These are phyloP conservation scores for Vitis amurensis DNA, from an alignment of 164 flowering plant species.

Conservation along the genomic window DNA sequence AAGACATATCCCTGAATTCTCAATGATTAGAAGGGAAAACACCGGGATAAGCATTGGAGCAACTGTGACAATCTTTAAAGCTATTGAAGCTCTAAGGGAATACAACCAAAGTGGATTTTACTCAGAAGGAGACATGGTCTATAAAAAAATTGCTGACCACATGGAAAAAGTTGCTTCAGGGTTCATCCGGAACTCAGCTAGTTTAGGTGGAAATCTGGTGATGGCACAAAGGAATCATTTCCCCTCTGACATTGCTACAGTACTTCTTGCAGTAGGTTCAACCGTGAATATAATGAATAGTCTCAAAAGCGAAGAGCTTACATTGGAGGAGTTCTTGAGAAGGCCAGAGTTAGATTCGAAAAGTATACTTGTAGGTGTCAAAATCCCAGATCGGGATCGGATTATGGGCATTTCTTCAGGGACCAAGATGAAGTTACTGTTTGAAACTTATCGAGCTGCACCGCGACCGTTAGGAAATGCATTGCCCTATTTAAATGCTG, in stretches of 20 bases:
- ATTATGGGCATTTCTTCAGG: constrained; percentile 11
- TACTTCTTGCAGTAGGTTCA: constrained; percentile 72
- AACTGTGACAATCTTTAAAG: constrained; percentile 68
- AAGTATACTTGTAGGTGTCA: constrained; percentile 54
- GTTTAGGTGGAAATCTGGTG: constrained; percentile 87
- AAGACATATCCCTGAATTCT: constrained; percentile 70
- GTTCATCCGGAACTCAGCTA: constrained; percentile 75
- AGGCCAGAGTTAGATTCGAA: constrained; percentile 51
- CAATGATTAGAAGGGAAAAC: constrained; percentile 40
- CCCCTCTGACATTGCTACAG: constrained; percentile 88
- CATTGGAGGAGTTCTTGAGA: constrained; percentile 71
- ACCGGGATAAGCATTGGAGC: constrained; percentile 79
- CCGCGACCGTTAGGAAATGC: constrained; percentile 93
- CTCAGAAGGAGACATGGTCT: constrained; percentile 28
- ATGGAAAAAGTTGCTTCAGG: constrained; percentile 80
- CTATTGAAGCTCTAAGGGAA: constrained; percentile 53
- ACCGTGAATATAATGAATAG: constrained; percentile 42
- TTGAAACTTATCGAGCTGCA: constrained; percentile 86
- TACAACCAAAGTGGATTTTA: constrained; percentile 15
- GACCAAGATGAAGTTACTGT: constrained; percentile 31
- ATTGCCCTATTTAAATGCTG: constrained; percentile 81
- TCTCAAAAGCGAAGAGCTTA: constrained; percentile 29
- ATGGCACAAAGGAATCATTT: constrained; percentile 78
- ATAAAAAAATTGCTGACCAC: constrained; percentile 65
- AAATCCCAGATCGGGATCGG: constrained; percentile 51